These are phyloP conservation scores for Trematosphaeria pertusa DNA, from an alignment of 2,329 filamentous ascomycete genomes.

Conservation along the genomic window DNA sequence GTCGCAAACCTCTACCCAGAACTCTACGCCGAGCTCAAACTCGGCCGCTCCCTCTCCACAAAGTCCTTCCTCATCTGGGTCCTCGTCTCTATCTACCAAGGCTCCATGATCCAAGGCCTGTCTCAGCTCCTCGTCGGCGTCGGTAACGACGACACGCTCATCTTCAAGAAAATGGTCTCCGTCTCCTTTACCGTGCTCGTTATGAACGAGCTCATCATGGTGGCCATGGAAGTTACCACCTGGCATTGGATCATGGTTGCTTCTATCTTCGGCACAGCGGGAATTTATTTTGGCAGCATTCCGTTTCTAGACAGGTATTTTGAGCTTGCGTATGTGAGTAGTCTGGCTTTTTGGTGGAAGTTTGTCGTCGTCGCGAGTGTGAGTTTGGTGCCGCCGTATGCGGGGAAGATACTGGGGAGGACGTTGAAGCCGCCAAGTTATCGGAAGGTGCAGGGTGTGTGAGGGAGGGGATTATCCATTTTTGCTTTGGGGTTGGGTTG, in stretches of 20 bases:
- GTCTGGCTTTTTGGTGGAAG: slow-evolving; percentile 85
- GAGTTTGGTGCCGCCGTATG: slow-evolving; percentile 85
- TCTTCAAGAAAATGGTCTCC: slow-evolving; percentile 72
- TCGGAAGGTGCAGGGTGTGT: slow-evolving; percentile 83
- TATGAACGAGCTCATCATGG: slow-evolving; percentile 96
- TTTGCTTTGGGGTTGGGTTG: too few relatives aligned
- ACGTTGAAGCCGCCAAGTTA: slow-evolving; percentile 93
- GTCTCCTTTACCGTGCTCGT: slow-evolving; percentile 92
- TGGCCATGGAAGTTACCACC: slow-evolving; percentile 93
- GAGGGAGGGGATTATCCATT: slow-evolving; percentile 9
- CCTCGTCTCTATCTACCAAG: slow-evolving; percentile 92
- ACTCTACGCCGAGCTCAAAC: slow-evolving; percentile 95
- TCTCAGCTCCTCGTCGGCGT: slow-evolving; percentile 85
- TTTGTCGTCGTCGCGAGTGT: slow-evolving; percentile 80
- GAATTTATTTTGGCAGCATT: slow-evolving; percentile 80
- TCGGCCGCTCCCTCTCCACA: slow-evolving; percentile 85
- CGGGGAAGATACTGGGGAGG: slow-evolving; percentile 81
- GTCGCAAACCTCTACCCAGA: slow-evolving; percentile 96
- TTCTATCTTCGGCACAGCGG: slow-evolving; percentile 80
- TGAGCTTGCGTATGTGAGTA: slow-evolving; percentile 80
- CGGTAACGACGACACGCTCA: slow-evolving; percentile 47
- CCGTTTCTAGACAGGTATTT: slow-evolving; percentile 92
- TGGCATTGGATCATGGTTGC: slow-evolving; percentile 95
- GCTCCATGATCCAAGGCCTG: slow-evolving; percentile 92
- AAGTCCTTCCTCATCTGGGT: slow-evolving; percentile 98